Conservation (phyloP, 169 alveolate genomes). For the Cryptosporidium andersoni region DNA sequence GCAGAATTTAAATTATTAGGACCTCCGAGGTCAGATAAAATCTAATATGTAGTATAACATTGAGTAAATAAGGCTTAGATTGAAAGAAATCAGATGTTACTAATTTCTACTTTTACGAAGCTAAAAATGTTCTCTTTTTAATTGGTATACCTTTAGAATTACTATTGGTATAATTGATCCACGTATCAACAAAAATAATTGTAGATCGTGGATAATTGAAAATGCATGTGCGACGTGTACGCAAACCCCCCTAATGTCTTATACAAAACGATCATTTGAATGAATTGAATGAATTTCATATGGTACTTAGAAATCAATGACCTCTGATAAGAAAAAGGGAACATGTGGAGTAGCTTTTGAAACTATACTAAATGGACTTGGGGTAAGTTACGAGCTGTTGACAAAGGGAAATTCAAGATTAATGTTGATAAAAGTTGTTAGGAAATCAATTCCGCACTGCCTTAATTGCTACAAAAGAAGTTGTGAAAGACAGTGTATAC, state of each 20-base stretch:
- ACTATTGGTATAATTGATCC: too few relatives aligned
- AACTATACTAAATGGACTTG: slow-evolving; percentile 34
- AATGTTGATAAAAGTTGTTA: slow-evolving; percentile 1
- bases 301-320: too few relatives aligned
- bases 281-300: too few relatives aligned
- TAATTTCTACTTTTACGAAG: too few relatives aligned
- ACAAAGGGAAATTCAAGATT: background rate
- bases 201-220: too few relatives aligned
- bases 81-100: background rate
- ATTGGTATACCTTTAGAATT: too few relatives aligned
- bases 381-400: slow-evolving; percentile 37
- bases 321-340: slow-evolving; percentile 22
- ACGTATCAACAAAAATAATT: too few relatives aligned
- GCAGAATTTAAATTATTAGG: slow-evolving; percentile 57
- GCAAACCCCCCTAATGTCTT: too few relatives aligned
- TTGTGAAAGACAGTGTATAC: slow-evolving; percentile 46
- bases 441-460: slow-evolving; percentile 56
- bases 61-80: background rate
- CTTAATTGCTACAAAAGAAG: slow-evolving; percentile 52
- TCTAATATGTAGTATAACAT: background rate
- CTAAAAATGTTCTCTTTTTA: too few relatives aligned
- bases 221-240: too few relatives aligned
- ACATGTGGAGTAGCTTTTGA: slow-evolving; percentile 64
- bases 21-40: background rate
- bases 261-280: too few relatives aligned